phyloP scores from a whole-genome alignment of 208 protist species.

The Wallacemonas collosoma region DNA sequence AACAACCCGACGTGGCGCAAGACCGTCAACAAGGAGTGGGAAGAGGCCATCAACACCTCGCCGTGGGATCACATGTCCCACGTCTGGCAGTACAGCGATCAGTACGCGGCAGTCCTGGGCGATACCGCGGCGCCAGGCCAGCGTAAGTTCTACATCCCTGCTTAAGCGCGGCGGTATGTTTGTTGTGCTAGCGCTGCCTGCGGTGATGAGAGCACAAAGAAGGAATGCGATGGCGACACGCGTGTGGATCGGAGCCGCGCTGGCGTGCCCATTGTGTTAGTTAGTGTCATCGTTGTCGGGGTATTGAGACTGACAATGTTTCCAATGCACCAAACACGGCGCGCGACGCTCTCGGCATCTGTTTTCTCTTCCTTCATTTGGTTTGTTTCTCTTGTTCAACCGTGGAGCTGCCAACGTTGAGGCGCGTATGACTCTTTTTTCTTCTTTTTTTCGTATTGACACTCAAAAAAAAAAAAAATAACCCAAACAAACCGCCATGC shows the following conservation, averaged over 20 bases:
- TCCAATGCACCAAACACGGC: too few species aligned
- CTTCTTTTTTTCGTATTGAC: constrained; percentile 21
- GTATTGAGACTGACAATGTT: too few species aligned
- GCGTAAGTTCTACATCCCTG: constrained; percentile 82
- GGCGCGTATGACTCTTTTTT: constrained; percentile 17
- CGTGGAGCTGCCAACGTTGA: background rate
- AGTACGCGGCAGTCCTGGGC: constrained; percentile 71
- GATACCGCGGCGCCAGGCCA: constrained; percentile 59
- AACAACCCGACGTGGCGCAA: constrained; percentile 91
- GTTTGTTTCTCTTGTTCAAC: background rate
- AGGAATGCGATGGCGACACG: too few species aligned
- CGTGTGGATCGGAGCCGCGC: too few species aligned
- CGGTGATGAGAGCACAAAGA: background rate
- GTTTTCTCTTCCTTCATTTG: too few species aligned
- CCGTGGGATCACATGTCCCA: constrained; percentile 92
- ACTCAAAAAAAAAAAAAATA: constrained; percentile 13
- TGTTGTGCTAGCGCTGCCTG: background rate
- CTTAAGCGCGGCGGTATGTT: constrained; percentile 24
- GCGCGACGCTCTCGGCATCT: too few species aligned
- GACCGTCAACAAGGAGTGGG: constrained; percentile 91
- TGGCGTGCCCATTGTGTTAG: too few species aligned
- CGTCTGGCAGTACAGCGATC: constrained; percentile 88
- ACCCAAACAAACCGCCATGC: background rate
- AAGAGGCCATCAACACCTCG: constrained; percentile 90
- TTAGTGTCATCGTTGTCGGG: too few species aligned